Evolutionary conservation across 139 green algal genomes (phyloP), one percentile per base, ranked within the genome.

Genomic region (Auxenochlorella protothecoides): DNA sequence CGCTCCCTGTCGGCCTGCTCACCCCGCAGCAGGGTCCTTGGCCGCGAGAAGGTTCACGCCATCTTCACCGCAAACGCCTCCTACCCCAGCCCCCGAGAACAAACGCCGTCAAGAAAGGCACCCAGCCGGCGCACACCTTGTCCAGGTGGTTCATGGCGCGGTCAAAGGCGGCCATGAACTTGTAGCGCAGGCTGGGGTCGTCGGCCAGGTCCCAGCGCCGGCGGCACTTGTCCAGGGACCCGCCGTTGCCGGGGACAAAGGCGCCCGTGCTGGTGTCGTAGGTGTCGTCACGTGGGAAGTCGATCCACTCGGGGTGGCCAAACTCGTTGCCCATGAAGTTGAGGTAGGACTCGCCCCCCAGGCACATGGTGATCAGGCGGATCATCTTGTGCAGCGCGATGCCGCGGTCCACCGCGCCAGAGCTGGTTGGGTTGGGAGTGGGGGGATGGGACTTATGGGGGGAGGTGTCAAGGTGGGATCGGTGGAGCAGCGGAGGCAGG

Each of bases 291-390:
- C 95, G 83, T 0, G 95, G 95, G 83, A 99, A 99, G 85, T 99
- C 95, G 72, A 99, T 98, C 95, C 95, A 99, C 81, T 99, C 95
- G 65, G 91, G 90, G 83, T 95, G 90, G 14, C 90, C 90, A 77
- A 97, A 97, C 84, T 97, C 92, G 74, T 96, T 97, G 81, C 90
- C 91, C 93, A 98, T 98, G 86, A 98, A 98, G 85, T 94, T 98
- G 71, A 98, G 87, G 84, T 97, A 98, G 16, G 77, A 85, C 77
- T 98, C 89, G 16, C 94, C 94, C 54, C 93, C 94, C 63, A 99
- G 85, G 5, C 84, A 73, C 80, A 98, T 90, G 55, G 94, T 99
- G 71, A 98, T 67, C 51, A 97, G 79, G 53, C 93, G 88, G 64
- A 95, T 85, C 87, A 95, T 92, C 82, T 99, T 98, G 89, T 98